Percentiles rank a stretch among this genome's conserved stretches.
Evolutionary conservation across 305 asterid genomes (phyloP).

Genomic region (Fraxinus albicans): DNA sequence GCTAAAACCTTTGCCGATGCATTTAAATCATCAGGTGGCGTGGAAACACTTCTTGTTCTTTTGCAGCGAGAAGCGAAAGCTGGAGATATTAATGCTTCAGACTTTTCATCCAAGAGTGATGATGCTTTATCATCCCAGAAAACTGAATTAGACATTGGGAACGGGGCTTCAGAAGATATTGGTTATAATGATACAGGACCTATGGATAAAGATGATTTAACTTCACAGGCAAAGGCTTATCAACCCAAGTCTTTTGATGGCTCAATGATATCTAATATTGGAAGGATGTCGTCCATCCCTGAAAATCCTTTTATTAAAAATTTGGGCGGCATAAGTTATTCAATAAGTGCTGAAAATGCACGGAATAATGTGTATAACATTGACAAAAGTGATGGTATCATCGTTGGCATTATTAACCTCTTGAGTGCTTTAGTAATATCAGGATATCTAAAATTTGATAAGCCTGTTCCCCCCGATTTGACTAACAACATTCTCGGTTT

Average conservation of each 20-base stretch:
- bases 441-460: conserved; percentile 80
- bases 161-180: conserved; percentile 34
- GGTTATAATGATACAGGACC: conserved; percentile 34
- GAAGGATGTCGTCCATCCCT: conserved; percentile 61
- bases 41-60: conserved; percentile 92
- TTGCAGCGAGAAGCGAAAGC: conserved; percentile 95
- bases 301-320: conserved; percentile 58
- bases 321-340: conserved; percentile 83
- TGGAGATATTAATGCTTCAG: conserved; percentile 66
- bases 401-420: conserved; percentile 79
- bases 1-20: conserved; percentile 95
- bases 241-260: conserved; percentile 38
- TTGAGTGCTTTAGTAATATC: conserved; percentile 85
- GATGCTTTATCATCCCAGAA: conserved; percentile 38
- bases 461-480: conserved; percentile 69
- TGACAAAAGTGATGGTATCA: conserved; percentile 82
- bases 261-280: conserved; percentile 40
- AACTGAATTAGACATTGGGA: conserved; percentile 31
- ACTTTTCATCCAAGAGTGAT: conserved; percentile 40
- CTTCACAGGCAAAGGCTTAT: conserved; percentile 44
- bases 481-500: conserved; percentile 65
- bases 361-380: conserved; percentile 90
- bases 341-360: conserved; percentile 95
- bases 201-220: conserved; percentile 44
- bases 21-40: conserved; percentile 85